Evolutionary conservation across 768 basidiomycete species (phyloP).

Genomic region (Porphyrellus cyaneotinctus): DNA sequence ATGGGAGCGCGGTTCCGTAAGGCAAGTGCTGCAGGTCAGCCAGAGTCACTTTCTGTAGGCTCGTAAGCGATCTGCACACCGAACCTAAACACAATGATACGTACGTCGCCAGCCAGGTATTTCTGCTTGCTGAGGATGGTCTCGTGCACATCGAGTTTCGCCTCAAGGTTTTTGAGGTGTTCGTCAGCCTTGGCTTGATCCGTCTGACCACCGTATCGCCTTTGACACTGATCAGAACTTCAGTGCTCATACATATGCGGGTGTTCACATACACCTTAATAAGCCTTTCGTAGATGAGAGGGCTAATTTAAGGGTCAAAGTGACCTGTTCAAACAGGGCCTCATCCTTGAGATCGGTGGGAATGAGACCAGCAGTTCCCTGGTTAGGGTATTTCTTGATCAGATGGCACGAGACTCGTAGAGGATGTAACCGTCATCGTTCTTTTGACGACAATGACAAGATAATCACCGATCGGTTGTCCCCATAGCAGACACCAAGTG

Average conservation of each 20-base stretch:
- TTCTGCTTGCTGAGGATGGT: conserved; percentile 48
- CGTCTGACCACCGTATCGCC: conserved; percentile 17
- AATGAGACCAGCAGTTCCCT: conserved; percentile 47
- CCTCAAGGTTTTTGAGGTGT: conserved; percentile 18
- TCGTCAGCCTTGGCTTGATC: conserved; percentile 22
- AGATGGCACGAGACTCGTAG: conserved; percentile 64
- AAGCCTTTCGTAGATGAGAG: conserved; percentile 46
- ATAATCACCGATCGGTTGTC: neutral
- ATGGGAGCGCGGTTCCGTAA: conserved; percentile 33
- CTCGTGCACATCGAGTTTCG: conserved; percentile 50
- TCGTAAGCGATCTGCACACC: neutral
- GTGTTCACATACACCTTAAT: conserved; percentile 43
- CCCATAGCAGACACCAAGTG: too few species aligned
- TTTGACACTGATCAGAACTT: conserved; percentile 1
- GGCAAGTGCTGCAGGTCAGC: conserved; percentile 59
- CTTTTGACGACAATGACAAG: conserved; percentile 22
- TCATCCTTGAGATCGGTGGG: conserved; percentile 39
- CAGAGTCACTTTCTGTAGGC: conserved; percentile 41
- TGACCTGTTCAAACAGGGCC: conserved; percentile 37
- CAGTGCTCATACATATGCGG: too few species aligned
- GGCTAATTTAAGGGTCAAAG: conserved; percentile 43
- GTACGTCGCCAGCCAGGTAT: conserved; percentile 55
- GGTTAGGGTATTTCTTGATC: conserved; percentile 47
- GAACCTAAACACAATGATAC: conserved; percentile 6
- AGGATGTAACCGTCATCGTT: conserved; percentile 62